Evolutionary conservation across 2,329 filamentous ascomycete genomes (phyloP), one percentile per base, ranked within the genome.

Genomic region (Verticillium nubilum): DNA sequence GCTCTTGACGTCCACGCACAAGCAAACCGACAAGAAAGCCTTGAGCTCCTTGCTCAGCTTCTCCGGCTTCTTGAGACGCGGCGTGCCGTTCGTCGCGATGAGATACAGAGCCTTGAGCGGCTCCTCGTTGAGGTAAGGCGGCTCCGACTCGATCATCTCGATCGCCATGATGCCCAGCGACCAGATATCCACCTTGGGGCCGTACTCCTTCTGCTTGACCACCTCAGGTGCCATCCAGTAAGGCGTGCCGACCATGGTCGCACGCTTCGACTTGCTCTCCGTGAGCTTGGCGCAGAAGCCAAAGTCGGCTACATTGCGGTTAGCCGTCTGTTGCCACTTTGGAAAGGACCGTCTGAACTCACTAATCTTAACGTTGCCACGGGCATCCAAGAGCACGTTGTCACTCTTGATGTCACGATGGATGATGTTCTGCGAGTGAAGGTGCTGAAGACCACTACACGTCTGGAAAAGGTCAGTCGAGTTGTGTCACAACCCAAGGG

Each of bases 171-270:
- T 99, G 70, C 95, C 95, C 63, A 99, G 80, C 29, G 93, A 97
- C 95, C 95, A 99, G 71, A 98, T 97, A 72, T 99, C 95, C 63
- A 98, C 95, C 81, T 98, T 98, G 71, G 91, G 90, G 42, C 94
- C 95, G 70, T 99, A 99, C 75, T 97, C 94, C 80, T 98, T 98
- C 74, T 98, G 95, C 80, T 98, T 98, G 72, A 99, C 95, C 52
- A 99, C 95, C 76, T 99, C 95, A 37, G 95, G 95, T 9, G 95
- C 95, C 95, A 99, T 99, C 95, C 95, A 99, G 82, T 98, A 99
- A 17, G 95, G 95, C 33, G 95, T 99, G 65, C 95, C 95, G 59
- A 99, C 95, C 95, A 99, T 98, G 60, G 95, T 99, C 52, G 94
- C 93, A 74, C 95, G 93, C 83, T 99, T 98, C 68, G 86, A 95